Evolutionary conservation across 257 asterid species (phyloP).

Genomic region (Linaria vulgaris): DNA sequence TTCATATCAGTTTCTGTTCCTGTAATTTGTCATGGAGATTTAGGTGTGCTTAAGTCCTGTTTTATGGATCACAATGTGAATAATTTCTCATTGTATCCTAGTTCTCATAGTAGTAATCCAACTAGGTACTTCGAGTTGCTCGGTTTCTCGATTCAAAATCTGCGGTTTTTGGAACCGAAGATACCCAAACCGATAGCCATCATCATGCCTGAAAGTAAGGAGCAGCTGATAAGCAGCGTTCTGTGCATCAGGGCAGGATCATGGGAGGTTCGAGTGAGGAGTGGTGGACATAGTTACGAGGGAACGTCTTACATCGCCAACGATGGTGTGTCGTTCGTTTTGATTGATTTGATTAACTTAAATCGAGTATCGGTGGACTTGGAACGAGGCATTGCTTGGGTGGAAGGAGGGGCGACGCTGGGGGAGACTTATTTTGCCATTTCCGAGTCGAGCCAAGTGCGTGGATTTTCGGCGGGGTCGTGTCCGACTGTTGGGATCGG

Average conservation of each 20-base stretch:
- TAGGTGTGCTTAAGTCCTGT: constrained; percentile 40
- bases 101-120: constrained; percentile 28
- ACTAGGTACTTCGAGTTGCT: constrained; percentile 42
- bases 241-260: constrained; percentile 40
- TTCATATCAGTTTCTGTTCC: constrained; percentile 14
- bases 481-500: constrained; percentile 84
- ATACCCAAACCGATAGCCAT: constrained; percentile 62
- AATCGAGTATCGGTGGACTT: constrained; percentile 42
- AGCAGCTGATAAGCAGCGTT: constrained; percentile 43
- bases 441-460: constrained; percentile 33
- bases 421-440: constrained; percentile 68
- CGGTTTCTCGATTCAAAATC: constrained; percentile 67
- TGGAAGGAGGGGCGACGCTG: constrained; percentile 73
- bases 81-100: constrained; percentile 48
- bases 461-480: constrained; percentile 67
- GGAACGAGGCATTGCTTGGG: constrained; percentile 47
- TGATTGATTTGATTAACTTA: constrained; percentile 63
- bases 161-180: constrained; percentile 37
- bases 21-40: constrained; percentile 20
- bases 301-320: constrained; percentile 54
- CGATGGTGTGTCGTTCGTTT: constrained; percentile 48
- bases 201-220: constrained; percentile 52
- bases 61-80: constrained; percentile 39
- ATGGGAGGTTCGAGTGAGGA: constrained; percentile 57
- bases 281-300: constrained; percentile 87